Conservation (phyloP, 495 filamentous ascomycete genomes). For the Penicillium pancosmium region DNA sequence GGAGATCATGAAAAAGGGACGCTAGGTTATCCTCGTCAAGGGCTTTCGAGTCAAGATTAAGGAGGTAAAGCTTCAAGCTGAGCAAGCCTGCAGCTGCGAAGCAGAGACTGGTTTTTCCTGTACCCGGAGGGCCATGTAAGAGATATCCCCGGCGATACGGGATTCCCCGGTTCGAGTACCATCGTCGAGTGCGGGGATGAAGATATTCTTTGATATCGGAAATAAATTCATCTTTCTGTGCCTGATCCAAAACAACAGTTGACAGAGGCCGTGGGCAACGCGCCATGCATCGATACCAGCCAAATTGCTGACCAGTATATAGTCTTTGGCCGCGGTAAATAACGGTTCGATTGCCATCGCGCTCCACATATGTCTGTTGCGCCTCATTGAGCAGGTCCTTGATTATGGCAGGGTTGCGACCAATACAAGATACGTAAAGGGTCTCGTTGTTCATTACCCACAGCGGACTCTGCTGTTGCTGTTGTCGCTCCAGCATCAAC, state of each 20-base stretch:
- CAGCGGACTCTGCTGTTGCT: slow-evolving; percentile 29
- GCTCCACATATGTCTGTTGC: slow-evolving; percentile 55
- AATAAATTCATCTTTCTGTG: slow-evolving; percentile 71
- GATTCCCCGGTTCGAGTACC: slow-evolving; percentile 75
- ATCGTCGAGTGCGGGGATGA: slow-evolving; percentile 68
- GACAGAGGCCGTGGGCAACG: slow-evolving; percentile 76
- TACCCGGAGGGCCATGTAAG: slow-evolving; percentile 52
- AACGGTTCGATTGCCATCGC: slow-evolving; percentile 63
- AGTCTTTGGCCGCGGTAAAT: slow-evolving; percentile 60
- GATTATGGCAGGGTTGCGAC: slow-evolving; percentile 64
- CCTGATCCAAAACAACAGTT: slow-evolving; percentile 79
- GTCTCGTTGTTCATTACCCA: slow-evolving; percentile 55
- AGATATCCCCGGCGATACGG: slow-evolving; percentile 53
- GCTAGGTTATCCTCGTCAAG: slow-evolving; percentile 69
- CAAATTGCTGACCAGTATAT: slow-evolving; percentile 34
- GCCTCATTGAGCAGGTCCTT: slow-evolving; percentile 70
- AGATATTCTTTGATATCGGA: slow-evolving; percentile 89
- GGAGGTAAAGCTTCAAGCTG: slow-evolving; percentile 47
- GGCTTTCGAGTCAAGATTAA: slow-evolving; percentile 46
- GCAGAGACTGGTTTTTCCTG: slow-evolving; percentile 55
- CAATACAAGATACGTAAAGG: slow-evolving; percentile 66
- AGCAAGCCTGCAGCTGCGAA: slow-evolving; percentile 49
- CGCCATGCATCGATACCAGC: slow-evolving; percentile 68
- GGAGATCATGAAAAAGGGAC: slow-evolving; percentile 64
- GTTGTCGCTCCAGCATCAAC: slow-evolving; percentile 56